Base-by-base conservation (phyloP, 177 flowering plant species). In the Tripterygium wilfordii region DNA sequence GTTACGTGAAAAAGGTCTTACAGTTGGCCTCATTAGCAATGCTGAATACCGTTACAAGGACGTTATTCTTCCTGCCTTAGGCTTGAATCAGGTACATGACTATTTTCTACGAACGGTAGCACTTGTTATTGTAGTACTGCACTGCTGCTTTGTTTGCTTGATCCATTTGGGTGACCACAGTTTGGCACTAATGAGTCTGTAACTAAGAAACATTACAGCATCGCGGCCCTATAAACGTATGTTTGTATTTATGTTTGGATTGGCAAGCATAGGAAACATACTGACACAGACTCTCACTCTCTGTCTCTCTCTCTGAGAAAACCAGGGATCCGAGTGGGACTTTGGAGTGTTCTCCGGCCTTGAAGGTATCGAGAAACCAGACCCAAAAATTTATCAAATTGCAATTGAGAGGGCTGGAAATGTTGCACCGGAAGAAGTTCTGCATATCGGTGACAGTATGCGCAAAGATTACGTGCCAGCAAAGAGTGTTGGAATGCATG, bases 261-360 rank as follows among this genome's bases (percentile, higher is more conserved):
- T 17, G 52, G 14, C 25, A 15, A 29, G 32, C 38, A 35, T 15
- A 10, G 14, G 38, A 35, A n/a, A n/a, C n/a, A n/a, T n/a, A n/a
- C n/a, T n/a, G n/a, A n/a, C n/a, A 15, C 2, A 20, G 10, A 31
- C 17, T 35, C 23, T 21, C 23, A 2, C 14, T 8, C 2, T 25
- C 13, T 23, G 8, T 7, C 1, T 8, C 1, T 10, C 8, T 29
- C 2, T n/a, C 5, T 9, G 25, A 28, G 8, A 25, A 42, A 4
- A 41, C 8, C 78, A 89, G 97, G 97, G 86, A 45, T 65, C 83
- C 0, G 96, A 89, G 50, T 94, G 97, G 97, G 97, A 94, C 57
- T 94, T 89, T 64, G 99, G 99, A 29, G 95, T 94, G 9, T 94
- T 94, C 64, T 94, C 99, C 27, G 99, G 99, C 40, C 68, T 94